These are phyloP conservation scores for Torulaspora delbrueckii DNA, from an alignment of 805 yeast species.

Conservation along the genomic window DNA sequence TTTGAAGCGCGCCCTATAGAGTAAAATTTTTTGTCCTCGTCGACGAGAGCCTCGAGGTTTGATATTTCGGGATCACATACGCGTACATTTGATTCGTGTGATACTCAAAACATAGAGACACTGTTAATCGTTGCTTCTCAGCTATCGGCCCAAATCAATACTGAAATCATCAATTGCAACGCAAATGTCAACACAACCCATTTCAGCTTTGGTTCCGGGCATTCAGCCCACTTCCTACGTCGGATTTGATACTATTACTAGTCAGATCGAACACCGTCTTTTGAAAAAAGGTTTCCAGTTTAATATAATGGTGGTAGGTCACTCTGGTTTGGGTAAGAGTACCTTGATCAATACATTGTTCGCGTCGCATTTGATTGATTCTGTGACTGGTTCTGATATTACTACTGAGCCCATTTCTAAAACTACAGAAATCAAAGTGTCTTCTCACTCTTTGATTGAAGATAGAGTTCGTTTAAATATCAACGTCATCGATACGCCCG, in stretches of 20 bases:
- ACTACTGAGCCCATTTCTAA: slow-evolving; percentile 71
- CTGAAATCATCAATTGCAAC: neutral
- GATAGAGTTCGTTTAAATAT: slow-evolving; percentile 81
- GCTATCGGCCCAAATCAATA: neutral
- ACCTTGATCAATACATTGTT: slow-evolving; percentile 88
- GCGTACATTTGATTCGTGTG: neutral
- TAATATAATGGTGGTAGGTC: slow-evolving; percentile 90
- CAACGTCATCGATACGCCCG: slow-evolving; percentile 94
- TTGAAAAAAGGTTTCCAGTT: slow-evolving; percentile 91
- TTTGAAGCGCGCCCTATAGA: neutral
- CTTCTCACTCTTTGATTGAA: slow-evolving; percentile 68
- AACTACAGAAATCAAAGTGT: slow-evolving; percentile 78
- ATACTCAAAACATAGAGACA: neutral
- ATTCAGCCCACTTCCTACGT: slow-evolving; percentile 70
- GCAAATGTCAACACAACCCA: slow-evolving; percentile 8
- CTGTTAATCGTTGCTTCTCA: neutral
- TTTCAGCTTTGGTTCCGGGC: slow-evolving; percentile 5
- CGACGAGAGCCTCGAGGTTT: neutral
- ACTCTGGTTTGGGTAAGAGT: slow-evolving; percentile 90
- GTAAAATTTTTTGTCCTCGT: neutral
- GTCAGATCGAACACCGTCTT: slow-evolving; percentile 88
- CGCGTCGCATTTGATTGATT: slow-evolving; percentile 69
- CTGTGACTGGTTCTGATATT: slow-evolving; percentile 61
- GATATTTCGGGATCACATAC: neutral
- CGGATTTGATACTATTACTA: slow-evolving; percentile 94